phyloP scores from a whole-genome alignment of 768 basidiomycete genomes.

The Sistotremastrum niveocremeum region DNA sequence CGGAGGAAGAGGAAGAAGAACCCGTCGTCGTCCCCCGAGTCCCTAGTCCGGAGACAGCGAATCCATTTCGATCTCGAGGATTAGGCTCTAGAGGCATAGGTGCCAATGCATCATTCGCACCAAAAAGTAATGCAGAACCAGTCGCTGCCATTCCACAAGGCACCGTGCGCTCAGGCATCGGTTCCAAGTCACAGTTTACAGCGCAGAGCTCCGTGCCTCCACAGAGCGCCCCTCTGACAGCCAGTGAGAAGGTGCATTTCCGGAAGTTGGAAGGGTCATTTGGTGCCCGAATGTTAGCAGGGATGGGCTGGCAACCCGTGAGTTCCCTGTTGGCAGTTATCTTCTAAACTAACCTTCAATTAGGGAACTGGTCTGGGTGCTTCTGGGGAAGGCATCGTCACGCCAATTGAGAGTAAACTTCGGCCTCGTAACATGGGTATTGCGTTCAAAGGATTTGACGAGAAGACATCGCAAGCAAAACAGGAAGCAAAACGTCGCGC shows the following conservation, averaged over 20 bases:
- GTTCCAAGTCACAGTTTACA: conserved; percentile 42
- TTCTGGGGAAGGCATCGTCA: conserved; percentile 70
- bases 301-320: conserved; percentile 89
- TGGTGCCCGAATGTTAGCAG: conserved; percentile 82
- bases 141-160: conserved; percentile 26
- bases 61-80: conserved; percentile 17
- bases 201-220: conserved; percentile 24
- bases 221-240: conserved; percentile 38
- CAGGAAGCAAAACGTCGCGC: conserved; percentile 59
- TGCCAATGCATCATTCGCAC: conserved; percentile 2
- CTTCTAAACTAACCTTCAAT: background rate
- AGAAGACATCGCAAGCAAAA: conserved; percentile 78
- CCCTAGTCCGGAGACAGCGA: conserved; percentile 11
- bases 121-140: background rate
- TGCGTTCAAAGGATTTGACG: conserved; percentile 75
- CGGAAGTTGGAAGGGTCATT: conserved; percentile 60
- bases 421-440: conserved; percentile 82
- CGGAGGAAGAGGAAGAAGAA: conserved; percentile 21
- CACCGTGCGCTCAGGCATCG: conserved; percentile 26
- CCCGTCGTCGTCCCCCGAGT: conserved; percentile 4
- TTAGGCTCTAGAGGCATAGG: conserved; percentile 1
- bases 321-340: background rate
- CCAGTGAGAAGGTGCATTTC: conserved; percentile 71
- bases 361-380: conserved; percentile 57
- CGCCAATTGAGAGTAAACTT: conserved; percentile 73